Conservation (phyloP, 805 yeast species). For the Danielozyma ontarioensis region DNA sequence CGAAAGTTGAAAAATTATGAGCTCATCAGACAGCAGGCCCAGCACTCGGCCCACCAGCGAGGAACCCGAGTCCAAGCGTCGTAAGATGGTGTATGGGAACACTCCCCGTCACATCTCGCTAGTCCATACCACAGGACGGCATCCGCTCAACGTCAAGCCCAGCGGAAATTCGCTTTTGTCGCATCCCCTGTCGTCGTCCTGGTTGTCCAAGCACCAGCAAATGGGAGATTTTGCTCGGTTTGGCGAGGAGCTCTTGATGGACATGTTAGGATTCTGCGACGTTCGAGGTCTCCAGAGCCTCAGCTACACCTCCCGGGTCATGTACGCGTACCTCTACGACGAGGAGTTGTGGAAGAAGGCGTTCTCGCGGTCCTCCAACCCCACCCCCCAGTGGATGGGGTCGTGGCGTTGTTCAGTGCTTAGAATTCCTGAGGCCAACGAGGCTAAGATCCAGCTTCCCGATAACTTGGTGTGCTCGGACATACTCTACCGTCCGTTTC, state of each 20-base stretch:
- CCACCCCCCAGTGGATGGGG: slow-evolving; percentile 55
- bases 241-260: slow-evolving; percentile 61
- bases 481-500: slow-evolving; percentile 74
- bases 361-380: slow-evolving; percentile 25
- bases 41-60: not conserved
- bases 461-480: slow-evolving; percentile 65
- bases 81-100: slow-evolving; percentile 5
- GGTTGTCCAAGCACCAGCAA: slow-evolving; percentile 20
- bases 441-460: slow-evolving; percentile 42
- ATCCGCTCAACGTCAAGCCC: slow-evolving; percentile 73
- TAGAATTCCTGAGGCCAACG: slow-evolving; percentile 21
- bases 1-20: too few relatives aligned
- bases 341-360: slow-evolving; percentile 79
- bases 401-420: slow-evolving; percentile 71
- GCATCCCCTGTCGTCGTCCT: slow-evolving; percentile 8
- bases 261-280: slow-evolving; percentile 45
- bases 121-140: slow-evolving; percentile 35
- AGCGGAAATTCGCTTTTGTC: slow-evolving; percentile 58
- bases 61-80: slow-evolving; percentile 2
- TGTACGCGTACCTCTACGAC: slow-evolving; percentile 67
- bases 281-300: slow-evolving; percentile 48
- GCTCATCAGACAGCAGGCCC: not conserved
- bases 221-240: slow-evolving; percentile 52
- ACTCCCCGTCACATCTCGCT: slow-evolving; percentile 10
- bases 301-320: slow-evolving; percentile 56